phyloP scores from a whole-genome alignment of 495 filamentous ascomycete species.

The Penicillium paxilli region DNA sequence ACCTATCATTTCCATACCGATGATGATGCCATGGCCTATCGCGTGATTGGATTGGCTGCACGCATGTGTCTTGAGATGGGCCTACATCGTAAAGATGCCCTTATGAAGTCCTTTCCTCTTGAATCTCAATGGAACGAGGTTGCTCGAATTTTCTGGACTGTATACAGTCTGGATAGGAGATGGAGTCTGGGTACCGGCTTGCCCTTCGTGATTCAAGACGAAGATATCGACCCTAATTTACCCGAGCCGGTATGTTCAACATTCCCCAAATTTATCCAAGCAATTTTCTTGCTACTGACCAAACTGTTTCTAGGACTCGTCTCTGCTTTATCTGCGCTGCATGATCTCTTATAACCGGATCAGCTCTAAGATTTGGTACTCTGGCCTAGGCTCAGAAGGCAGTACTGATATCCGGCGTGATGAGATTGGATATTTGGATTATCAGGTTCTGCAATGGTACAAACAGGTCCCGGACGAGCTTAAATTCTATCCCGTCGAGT shows the following conservation, averaged over 20 bases:
- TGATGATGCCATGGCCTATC: constrained; percentile 78
- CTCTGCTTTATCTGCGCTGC: constrained; percentile 66
- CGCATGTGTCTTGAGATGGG: constrained; percentile 80
- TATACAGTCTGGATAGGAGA: constrained; percentile 75
- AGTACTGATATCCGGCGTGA: constrained; percentile 56
- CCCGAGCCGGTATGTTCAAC: constrained; percentile 66
- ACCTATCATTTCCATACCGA: constrained; percentile 84
- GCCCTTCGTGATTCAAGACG: constrained; percentile 78
- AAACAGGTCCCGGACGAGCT: constrained; percentile 57
- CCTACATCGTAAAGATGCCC: constrained; percentile 71
- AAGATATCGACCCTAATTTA: constrained; percentile 77
- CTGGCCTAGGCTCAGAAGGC: constrained; percentile 48
- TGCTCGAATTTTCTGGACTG: constrained; percentile 74
- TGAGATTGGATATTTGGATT: constrained; percentile 75
- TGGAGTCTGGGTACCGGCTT: constrained; percentile 83
- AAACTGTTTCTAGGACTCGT: constrained; percentile 52
- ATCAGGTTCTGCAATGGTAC: constrained; percentile 79
- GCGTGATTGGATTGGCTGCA: constrained; percentile 72
- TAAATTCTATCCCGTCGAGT: constrained; percentile 58
- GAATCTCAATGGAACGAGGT: constrained; percentile 60
- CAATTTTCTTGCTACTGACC: neutral
- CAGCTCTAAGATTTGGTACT: constrained; percentile 77
- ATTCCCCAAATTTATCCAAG: neutral
- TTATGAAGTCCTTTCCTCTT: constrained; percentile 63
- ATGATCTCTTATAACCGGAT: constrained; percentile 80